A percentile compares a stretch with the other conserved stretches of the same genome.
Evolutionary conservation across 331 rosid genomes (phyloP).

Genomic region (Pyracantha coccinea): DNA sequence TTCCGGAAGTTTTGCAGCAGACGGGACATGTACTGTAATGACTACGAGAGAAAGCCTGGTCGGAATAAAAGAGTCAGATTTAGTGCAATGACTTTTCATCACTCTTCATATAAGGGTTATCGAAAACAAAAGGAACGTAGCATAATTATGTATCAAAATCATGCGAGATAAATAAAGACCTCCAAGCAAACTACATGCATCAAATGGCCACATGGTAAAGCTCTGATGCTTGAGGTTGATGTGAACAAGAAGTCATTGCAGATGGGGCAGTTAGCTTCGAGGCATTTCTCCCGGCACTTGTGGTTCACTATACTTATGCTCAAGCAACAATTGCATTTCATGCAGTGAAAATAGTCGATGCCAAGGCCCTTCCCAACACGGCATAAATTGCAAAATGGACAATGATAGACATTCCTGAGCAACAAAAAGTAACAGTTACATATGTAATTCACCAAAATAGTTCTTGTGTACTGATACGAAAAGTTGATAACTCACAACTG

Average conservation of each 20-base stretch:
- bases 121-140: not conserved
- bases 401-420: constrained; percentile 87
- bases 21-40: constrained; percentile 42
- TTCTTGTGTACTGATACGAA: not conserved
- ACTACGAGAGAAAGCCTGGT: constrained; percentile 3
- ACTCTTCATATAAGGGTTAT: not conserved
- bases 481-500: not conserved
- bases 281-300: constrained; percentile 87
- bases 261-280: constrained; percentile 93
- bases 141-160: not conserved
- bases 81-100: not conserved
- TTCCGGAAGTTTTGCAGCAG: constrained; percentile 90
- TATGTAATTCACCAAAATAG: not conserved
- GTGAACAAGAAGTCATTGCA: constrained; percentile 85
- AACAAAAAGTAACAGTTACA: constrained; percentile 1
- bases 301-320: constrained; percentile 58
- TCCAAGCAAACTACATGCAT: constrained; percentile 96
- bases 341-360: constrained; percentile 88
- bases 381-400: constrained; percentile 98
- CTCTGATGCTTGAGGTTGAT: constrained; percentile 82
- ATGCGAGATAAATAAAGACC: constrained; percentile 33
- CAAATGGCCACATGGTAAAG: constrained; percentile 92
- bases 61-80: not conserved
- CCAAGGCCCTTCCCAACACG: constrained; percentile 97
- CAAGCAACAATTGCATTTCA: constrained; percentile 93